Evolutionary conservation across 2,329 filamentous ascomycete species (phyloP), one percentile per base, ranked within the genome.

Genomic region (Cytospora paraplurivora): DNA sequence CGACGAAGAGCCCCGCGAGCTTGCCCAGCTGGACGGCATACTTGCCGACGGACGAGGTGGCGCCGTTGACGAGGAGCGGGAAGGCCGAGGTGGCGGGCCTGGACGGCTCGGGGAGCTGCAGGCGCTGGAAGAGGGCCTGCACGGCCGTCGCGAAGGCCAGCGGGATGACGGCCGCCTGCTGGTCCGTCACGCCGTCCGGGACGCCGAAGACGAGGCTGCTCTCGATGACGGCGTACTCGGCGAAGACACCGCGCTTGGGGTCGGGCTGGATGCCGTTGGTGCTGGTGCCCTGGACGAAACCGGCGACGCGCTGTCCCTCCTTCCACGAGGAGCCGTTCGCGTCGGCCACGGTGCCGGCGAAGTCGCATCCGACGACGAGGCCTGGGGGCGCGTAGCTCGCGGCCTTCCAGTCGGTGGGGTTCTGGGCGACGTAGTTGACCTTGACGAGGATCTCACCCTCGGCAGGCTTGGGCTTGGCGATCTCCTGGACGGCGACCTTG

Each of bases 61-160:
- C 66, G 2, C 67, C 67, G 54, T 62, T 63, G 33, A 67, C 52
- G 10, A 68, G 60, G 7, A 68, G 33, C 19, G 72, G 81, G 75
- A 73, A 69, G 1, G 68, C 64, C 15, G 67, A 66, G 49, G 65
- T 69, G 51, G 71, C 71, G 4, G 72, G 71, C 60, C 67, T 69
- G 66, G 68, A 68, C 3, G 73, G 72, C 67, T 74, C 73, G 2
- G 73, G 72, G 19, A 74, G 68, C 21, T 67, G 65, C 4, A 75
- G 66, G 15, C 73, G 68, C 62, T 69, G 69, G 67, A 73, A 70
- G 58, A 75, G 59, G 21, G 71, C 72, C 66, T 74, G 73, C 51
- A 68, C 79, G 74, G 73, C 84, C 75, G 64, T 85, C 69, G 62
- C 81, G 75, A 67, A 83, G 70, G 67, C 77, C 73, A 77, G 67